These are phyloP conservation scores for Aspergillus sp. DNA, from an alignment of 2,329 filamentous ascomycete species.

Conservation along the genomic window DNA sequence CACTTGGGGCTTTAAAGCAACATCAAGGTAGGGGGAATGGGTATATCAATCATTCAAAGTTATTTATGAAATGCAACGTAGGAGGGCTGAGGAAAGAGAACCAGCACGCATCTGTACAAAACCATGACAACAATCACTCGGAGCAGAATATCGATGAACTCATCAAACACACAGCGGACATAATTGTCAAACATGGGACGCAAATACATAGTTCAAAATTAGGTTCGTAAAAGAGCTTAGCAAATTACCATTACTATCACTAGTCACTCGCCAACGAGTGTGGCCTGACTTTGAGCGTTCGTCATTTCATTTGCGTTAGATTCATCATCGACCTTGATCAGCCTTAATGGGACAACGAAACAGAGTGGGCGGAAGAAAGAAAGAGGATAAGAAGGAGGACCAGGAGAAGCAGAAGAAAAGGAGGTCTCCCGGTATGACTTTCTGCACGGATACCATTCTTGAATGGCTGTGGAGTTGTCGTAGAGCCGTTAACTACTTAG, in stretches of 20 bases:
- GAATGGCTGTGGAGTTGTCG: not conserved
- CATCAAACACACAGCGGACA: not conserved
- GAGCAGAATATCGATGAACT: not conserved
- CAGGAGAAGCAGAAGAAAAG: not conserved
- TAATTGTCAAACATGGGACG: not conserved
- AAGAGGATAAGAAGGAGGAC: not conserved
- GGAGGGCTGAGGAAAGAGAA: not conserved
- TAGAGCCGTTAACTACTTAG: not conserved
- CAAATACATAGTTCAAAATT: slow-evolving; percentile 11
- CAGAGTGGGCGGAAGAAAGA: not conserved
- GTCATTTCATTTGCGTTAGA: slow-evolving; percentile 31
- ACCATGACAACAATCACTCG: not conserved
- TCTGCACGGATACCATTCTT: not conserved
- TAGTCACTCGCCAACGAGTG: slow-evolving; percentile 23
- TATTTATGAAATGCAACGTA: not conserved
- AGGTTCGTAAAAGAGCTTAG: slow-evolving; percentile 5
- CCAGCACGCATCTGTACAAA: not conserved
- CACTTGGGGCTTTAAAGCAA: not conserved
- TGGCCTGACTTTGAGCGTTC: slow-evolving; percentile 24
- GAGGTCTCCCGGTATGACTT: not conserved
- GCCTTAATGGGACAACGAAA: not conserved
- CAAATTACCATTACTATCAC: slow-evolving; percentile 38
- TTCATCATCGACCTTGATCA: slow-evolving; percentile 26
- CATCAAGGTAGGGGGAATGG: not conserved
- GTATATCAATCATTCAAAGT: not conserved